These are phyloP conservation scores for Metschnikowia santaceciliae DNA, from an alignment of 805 yeast genomes.

Conservation along the genomic window DNA sequence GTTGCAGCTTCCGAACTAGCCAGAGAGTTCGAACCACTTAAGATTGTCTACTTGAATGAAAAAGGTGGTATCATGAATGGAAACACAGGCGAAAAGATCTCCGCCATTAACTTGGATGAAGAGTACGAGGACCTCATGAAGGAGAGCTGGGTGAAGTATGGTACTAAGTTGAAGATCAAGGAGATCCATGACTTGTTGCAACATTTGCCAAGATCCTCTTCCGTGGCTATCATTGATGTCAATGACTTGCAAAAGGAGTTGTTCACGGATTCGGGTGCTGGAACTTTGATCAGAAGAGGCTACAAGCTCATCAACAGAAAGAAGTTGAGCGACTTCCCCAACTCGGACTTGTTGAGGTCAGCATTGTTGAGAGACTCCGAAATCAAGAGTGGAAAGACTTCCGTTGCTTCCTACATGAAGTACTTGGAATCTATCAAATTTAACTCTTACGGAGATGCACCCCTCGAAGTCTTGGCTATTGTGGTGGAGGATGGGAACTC, in stretches of 20 bases:
- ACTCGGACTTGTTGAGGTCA: conserved; percentile 71
- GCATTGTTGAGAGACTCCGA: conserved; percentile 77
- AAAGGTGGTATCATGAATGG: conserved; percentile 97
- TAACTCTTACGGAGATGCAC: conserved; percentile 91
- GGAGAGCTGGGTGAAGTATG: conserved; percentile 97
- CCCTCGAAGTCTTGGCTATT: conserved; percentile 88
- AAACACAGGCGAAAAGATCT: conserved; percentile 81
- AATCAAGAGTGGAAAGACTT: conserved; percentile 61
- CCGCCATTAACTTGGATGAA: conserved; percentile 90
- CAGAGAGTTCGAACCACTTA: conserved; percentile 92
- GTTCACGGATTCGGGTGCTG: conserved; percentile 98
- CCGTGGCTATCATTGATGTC: conserved; percentile 96
- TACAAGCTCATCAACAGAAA: conserved; percentile 75
- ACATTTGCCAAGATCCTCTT: conserved; percentile 92
- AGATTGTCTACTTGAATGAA: conserved; percentile 93
- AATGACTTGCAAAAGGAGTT: conserved; percentile 94
- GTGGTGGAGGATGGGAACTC: conserved; percentile 48
- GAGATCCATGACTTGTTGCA: conserved; percentile 93
- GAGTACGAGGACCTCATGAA: conserved; percentile 88
- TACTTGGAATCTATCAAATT: conserved; percentile 58
- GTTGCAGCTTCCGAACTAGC: conserved; percentile 99
- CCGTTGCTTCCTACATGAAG: conserved; percentile 80
- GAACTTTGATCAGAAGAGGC: conserved; percentile 97
- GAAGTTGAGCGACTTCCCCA: conserved; percentile 62
- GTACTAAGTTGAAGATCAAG: conserved; percentile 94